Evolutionary conservation across 306 rosid species (phyloP), one percentile per base, ranked within the genome.

Genomic region (Quercus dentata): DNA sequence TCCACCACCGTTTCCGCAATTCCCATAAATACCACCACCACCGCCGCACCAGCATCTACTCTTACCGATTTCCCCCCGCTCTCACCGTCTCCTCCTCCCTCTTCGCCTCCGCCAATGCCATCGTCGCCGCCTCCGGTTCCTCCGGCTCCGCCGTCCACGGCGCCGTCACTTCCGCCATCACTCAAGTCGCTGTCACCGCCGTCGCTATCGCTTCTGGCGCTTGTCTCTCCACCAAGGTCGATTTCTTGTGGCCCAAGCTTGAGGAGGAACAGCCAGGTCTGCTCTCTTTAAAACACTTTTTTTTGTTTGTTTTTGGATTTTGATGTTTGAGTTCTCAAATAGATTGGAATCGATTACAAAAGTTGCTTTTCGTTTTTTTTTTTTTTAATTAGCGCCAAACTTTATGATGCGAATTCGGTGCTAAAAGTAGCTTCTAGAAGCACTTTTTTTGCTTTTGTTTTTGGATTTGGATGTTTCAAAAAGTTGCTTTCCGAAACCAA

Each of bases 121-220:
- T 92, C 55, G 87, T 84, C 38, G 68, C 86, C 78, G 74, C 92
- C 54, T 88, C 97, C n/a, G 91, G 97, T 59, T 94, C 91, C 1
- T 94, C 88, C 64, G 80, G 89, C 30, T 90, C 95, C 18, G 81
- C 89, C 18, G 71, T 84, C 56, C 99, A 94, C 71, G 89, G 92
- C 49, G 97, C 97, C 76, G 99, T 92, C 69, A 84, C 93, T 73
- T 94, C 97, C 56, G 95, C 97, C 73, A 94, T 94, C 85, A 94
- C 97, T 3, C 99, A 94, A 31, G 97, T 94, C 6, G 99, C 99
- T 14, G 97, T 94, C 83, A 92, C 98, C 76, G 98, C 98, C 61
- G 88, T 94, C 31, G 97, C 99, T 21, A 92, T 94, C 61, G 99
- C 99, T 72, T 94, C 99, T 73, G 99, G 99, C 3, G 99, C 99